phyloP scores from a whole-genome alignment of 2,329 filamentous ascomycete genomes.

The Erysiphe pulchra region DNA sequence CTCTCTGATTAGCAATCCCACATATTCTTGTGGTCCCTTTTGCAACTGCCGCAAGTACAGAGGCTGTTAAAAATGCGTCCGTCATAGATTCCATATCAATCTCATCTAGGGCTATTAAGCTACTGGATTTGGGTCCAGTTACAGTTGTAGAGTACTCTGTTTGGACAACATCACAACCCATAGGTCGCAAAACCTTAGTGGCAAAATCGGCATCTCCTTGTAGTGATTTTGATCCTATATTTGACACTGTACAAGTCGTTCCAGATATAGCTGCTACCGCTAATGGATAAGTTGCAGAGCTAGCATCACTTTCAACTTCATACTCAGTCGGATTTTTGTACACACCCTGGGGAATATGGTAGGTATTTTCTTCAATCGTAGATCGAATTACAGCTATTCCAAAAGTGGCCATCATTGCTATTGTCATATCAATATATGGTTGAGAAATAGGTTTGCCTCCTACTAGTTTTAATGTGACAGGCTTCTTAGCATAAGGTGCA shows the following conservation, averaged over 20 bases:
- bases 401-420: conserved; percentile 88
- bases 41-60: conserved; percentile 74
- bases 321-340: conserved; percentile 75
- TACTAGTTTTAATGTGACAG: conserved; percentile 69
- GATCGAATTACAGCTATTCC: conserved; percentile 61
- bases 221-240: conserved; percentile 76
- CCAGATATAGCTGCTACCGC: conserved; percentile 88
- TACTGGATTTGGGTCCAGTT: conserved; percentile 54
- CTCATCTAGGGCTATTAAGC: conserved; percentile 47
- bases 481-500: conserved; percentile 83
- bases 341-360: conserved; percentile 64
- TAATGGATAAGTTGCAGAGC: conserved; percentile 86
- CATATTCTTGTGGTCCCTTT: conserved; percentile 63
- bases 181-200: conserved; percentile 64
- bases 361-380: conserved; percentile 59
- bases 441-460: conserved; percentile 97
- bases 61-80: conserved; percentile 88
- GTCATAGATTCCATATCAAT: conserved; percentile 99
- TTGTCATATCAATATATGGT: conserved; percentile 95
- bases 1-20: conserved; percentile 89
- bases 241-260: conserved; percentile 84
- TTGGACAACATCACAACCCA: conserved; percentile 83
- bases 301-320: conserved; percentile 86
- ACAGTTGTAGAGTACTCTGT: conserved; percentile 72
- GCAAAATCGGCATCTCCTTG: conserved; percentile 93